Conservation (phyloP, 441 rosid genomes). For the Populus trichocarpa region DNA sequence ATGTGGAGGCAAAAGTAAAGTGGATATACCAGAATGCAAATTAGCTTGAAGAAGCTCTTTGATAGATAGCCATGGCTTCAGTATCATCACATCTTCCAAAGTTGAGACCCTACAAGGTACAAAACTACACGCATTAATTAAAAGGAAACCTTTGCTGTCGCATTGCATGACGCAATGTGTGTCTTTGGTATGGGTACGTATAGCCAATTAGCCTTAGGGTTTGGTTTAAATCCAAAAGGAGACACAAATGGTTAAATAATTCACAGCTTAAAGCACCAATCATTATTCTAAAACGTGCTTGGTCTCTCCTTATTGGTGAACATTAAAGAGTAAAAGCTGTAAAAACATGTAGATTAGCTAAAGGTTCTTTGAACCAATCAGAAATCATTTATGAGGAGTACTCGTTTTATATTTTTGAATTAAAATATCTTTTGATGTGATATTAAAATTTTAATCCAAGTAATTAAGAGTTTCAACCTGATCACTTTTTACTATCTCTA, state of each 20-base stretch:
- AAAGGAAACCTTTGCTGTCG: background rate
- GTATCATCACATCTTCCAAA: too few species aligned
- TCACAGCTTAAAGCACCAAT: background rate
- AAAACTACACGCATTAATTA: background rate
- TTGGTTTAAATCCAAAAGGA: background rate
- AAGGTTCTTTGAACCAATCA: background rate
- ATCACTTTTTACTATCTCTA: too few species aligned
- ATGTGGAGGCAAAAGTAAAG: too few species aligned
- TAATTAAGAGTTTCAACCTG: background rate
- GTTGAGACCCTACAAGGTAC: background rate
- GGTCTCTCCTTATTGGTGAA: background rate
- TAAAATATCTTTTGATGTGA: background rate
- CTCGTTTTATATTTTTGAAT: background rate
- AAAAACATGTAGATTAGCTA: background rate
- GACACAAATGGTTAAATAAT: background rate
- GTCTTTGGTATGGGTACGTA: background rate
- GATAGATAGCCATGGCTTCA: too few species aligned
- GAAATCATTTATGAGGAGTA: background rate
- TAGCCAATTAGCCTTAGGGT: background rate
- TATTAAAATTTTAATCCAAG: background rate
- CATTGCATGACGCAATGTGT: constrained; percentile 3
- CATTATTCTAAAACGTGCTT: background rate
- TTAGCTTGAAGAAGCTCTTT: too few species aligned
- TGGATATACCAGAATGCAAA: too few species aligned
- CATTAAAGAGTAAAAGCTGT: constrained; percentile 9